Conservation (phyloP, 768 basidiomycete species). For the Pleurotus tuoliensis region DNA sequence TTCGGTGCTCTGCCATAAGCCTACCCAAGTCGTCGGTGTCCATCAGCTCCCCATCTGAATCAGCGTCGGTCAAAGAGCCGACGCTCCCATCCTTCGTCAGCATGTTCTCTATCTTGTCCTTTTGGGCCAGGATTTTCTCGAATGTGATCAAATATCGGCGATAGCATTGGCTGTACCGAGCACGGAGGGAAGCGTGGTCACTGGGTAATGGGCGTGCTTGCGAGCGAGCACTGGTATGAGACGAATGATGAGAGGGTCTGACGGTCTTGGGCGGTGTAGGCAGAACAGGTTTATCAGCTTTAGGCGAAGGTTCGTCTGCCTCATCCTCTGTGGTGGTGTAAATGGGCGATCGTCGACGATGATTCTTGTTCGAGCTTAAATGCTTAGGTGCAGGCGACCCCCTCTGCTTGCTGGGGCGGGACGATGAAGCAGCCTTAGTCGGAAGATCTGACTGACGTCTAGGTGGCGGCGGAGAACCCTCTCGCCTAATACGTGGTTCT, state of each 20-base stretch:
- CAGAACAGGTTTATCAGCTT: slow-evolving; percentile 11
- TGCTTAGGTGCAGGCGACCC: not conserved
- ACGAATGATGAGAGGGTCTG: slow-evolving; percentile 9
- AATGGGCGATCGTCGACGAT: slow-evolving; percentile 52
- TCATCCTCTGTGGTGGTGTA: slow-evolving; percentile 70
- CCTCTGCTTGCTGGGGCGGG: not conserved
- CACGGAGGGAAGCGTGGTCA: slow-evolving; percentile 49
- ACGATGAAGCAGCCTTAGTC: not conserved
- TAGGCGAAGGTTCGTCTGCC: slow-evolving; percentile 29
- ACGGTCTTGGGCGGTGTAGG: slow-evolving; percentile 26
- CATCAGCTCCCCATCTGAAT: slow-evolving; percentile 51
- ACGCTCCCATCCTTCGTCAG: slow-evolving; percentile 34
- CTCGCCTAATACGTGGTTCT: slow-evolving; percentile 11
- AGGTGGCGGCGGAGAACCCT: slow-evolving; percentile 2
- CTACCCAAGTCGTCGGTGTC: slow-evolving; percentile 47
- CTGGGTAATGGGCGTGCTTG: slow-evolving; percentile 34
- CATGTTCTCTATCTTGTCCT: slow-evolving; percentile 48
- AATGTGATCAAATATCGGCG: slow-evolving; percentile 45
- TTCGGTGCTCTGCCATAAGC: slow-evolving; percentile 40
- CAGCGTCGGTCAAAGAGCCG: slow-evolving; percentile 43
- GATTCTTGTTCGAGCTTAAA: slow-evolving; percentile 21
- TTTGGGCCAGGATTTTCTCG: slow-evolving; percentile 44
- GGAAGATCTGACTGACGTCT: not conserved
- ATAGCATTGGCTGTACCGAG: slow-evolving; percentile 50
- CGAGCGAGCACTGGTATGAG: slow-evolving; percentile 18